Conservation (phyloP, 2,329 filamentous ascomycete species). For the Sclerotinia sclerotiorum region DNA sequence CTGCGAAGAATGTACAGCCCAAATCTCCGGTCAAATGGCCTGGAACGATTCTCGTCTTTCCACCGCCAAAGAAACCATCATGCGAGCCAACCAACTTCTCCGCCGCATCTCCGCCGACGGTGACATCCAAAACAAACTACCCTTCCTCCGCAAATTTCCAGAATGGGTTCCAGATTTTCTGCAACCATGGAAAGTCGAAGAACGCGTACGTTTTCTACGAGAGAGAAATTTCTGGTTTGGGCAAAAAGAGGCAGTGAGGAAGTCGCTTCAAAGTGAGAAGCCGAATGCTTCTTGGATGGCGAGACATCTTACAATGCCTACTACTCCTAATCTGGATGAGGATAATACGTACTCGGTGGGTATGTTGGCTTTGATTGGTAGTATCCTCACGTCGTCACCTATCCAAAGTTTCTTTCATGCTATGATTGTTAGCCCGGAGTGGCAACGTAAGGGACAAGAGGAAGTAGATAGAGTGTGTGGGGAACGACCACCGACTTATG, state of each 20-base stretch:
- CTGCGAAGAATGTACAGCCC: constrained; percentile 24
- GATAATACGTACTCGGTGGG: constrained; percentile 20
- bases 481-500: constrained; percentile 47
- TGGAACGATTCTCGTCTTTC: constrained; percentile 24
- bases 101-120: constrained; percentile 20
- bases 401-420: constrained; percentile 36
- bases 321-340: not conserved
- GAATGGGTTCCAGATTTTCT: constrained; percentile 26
- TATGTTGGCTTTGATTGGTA: constrained; percentile 20
- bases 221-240: constrained; percentile 29
- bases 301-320: not conserved
- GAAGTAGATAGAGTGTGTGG: constrained; percentile 52
- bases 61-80: constrained; percentile 24
- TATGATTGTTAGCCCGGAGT: constrained; percentile 29
- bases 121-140: constrained; percentile 28
- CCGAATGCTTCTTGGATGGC: constrained; percentile 9
- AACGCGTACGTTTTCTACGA: constrained; percentile 14
- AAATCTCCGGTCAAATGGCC: constrained; percentile 22
- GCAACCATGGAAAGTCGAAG: constrained; percentile 25
- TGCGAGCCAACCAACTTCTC: constrained; percentile 24
- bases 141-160: constrained; percentile 23
- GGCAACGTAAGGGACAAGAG: constrained; percentile 39
- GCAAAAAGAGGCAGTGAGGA: constrained; percentile 20
- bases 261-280: constrained; percentile 10
- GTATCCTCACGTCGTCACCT: constrained; percentile 37